Conservation (phyloP, 768 basidiomycete species). For the Leccinellum albellum region DNA sequence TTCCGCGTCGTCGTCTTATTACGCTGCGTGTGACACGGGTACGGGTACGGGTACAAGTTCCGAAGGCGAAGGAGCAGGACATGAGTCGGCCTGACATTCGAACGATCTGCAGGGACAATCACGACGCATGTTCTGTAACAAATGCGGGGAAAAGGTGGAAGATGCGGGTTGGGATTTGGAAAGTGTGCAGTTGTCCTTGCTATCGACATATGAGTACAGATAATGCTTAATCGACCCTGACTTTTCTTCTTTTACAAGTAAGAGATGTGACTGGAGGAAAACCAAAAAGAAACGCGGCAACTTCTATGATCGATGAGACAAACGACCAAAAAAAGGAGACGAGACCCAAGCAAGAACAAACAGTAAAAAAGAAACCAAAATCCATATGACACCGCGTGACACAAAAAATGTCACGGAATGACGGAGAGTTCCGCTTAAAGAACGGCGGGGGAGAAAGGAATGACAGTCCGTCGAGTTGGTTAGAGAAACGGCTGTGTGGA, state of each 20-base stretch:
- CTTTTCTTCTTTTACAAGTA: conserved; percentile 20
- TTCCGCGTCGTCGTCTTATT: conserved; percentile 18
- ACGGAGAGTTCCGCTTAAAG: conserved; percentile 25
- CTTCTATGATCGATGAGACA: conserved; percentile 31
- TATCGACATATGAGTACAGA: conserved; percentile 32
- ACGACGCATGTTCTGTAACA: conserved; percentile 36
- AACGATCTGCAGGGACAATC: conserved; percentile 49
- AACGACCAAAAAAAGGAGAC: conserved; percentile 19
- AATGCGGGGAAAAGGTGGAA: conserved; percentile 41
- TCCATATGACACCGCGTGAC: conserved; percentile 20
- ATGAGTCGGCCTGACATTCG: conserved; percentile 38
- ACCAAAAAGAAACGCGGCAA: conserved; percentile 14
- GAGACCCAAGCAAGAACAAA: conserved; percentile 22
- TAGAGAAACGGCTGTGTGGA: conserved; percentile 26
- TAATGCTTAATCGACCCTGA: conserved; percentile 31
- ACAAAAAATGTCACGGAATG: conserved; percentile 7
- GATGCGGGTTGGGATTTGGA: conserved; percentile 8
- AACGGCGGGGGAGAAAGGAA: conserved; percentile 25
- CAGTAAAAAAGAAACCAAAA: conserved; percentile 20
- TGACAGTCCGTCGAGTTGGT: conserved; percentile 15
- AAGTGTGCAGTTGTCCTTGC: conserved; percentile 16
- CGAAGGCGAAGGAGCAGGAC: conserved; percentile 25
- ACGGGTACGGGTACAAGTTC: conserved; percentile 35
- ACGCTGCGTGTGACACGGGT: conserved; percentile 26
- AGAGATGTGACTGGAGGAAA: conserved; percentile 11